Evolutionary conservation across 768 basidiomycete genomes (phyloP).

Genomic region (Tremella mesenterica): DNA sequence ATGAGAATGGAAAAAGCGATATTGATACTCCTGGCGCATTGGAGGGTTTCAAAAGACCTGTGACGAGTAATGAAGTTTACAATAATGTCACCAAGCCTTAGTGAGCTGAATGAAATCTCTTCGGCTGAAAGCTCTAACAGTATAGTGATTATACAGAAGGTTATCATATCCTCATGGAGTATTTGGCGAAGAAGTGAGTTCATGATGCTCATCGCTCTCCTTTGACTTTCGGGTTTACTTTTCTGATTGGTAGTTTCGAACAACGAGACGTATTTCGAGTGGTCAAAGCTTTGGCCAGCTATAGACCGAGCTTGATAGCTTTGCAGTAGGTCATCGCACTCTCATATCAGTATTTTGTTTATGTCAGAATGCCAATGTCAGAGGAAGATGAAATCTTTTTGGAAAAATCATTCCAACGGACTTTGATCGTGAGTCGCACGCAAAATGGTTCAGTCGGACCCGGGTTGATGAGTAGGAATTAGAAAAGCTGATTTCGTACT

Average conservation of each 20-base stretch:
- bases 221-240: background rate
- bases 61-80: slow-evolving; percentile 51
- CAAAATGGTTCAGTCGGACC: background rate
- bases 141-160: slow-evolving; percentile 78
- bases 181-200: slow-evolving; percentile 61
- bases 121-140: background rate
- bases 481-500: slow-evolving; percentile 92
- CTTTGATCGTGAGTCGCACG: slow-evolving; percentile 59
- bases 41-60: slow-evolving; percentile 2
- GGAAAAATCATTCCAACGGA: slow-evolving; percentile 89
- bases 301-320: slow-evolving; percentile 92
- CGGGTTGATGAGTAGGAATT: slow-evolving; percentile 57
- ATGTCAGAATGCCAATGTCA: slow-evolving; percentile 71
- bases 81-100: slow-evolving; percentile 65
- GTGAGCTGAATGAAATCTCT: slow-evolving; percentile 19
- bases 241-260: slow-evolving; percentile 61
- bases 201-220: slow-evolving; percentile 2
- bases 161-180: slow-evolving; percentile 94
- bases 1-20: background rate
- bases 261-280: slow-evolving; percentile 92
- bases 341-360: background rate
- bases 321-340: slow-evolving; percentile 52
- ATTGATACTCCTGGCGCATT: background rate
- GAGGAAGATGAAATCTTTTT: slow-evolving; percentile 94
- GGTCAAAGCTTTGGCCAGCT: slow-evolving; percentile 86